These are phyloP conservation scores for Ophiocordyceps unilateralis DNA, from an alignment of 2,329 filamentous ascomycete genomes.

Conservation along the genomic window DNA sequence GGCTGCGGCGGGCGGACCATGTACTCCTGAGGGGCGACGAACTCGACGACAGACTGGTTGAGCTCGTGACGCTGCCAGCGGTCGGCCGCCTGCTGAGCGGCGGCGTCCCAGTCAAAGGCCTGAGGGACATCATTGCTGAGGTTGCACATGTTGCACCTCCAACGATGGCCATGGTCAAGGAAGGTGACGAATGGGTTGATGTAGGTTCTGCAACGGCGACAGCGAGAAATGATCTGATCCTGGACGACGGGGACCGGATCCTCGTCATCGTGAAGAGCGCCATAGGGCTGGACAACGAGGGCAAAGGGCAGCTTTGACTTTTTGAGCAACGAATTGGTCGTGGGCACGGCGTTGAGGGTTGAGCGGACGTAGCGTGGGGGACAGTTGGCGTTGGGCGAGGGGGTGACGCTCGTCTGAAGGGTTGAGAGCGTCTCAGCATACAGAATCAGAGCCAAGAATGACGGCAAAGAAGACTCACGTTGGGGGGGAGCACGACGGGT, in stretches of 20 bases:
- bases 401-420: slow-evolving; percentile 66
- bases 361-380: slow-evolving; percentile 88
- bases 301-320: slow-evolving; percentile 94
- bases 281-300: slow-evolving; percentile 90
- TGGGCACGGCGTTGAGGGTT: slow-evolving; percentile 84
- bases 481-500: slow-evolving; percentile 75
- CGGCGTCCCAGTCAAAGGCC: slow-evolving; percentile 94
- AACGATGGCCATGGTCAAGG: slow-evolving; percentile 89
- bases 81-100: slow-evolving; percentile 78
- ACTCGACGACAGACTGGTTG: slow-evolving; percentile 94
- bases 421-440: background rate
- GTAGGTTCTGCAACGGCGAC: slow-evolving; percentile 87
- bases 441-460: background rate
- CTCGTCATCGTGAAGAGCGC: slow-evolving; percentile 79
- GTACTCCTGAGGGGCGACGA: slow-evolving; percentile 95
- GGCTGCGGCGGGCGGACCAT: slow-evolving; percentile 97
- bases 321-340: slow-evolving; percentile 81
- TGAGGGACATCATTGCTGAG: slow-evolving; percentile 98
- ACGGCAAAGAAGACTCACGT: slow-evolving; percentile 42
- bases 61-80: slow-evolving; percentile 83
- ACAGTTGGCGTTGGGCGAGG: slow-evolving; percentile 82
- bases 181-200: slow-evolving; percentile 97
- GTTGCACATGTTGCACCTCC: slow-evolving; percentile 99
- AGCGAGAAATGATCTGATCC: slow-evolving; percentile 93
- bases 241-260: slow-evolving; percentile 83